These are phyloP conservation scores for Geotrichum candidum DNA, from an alignment of 1,139 yeast species.

Conservation along the genomic window DNA sequence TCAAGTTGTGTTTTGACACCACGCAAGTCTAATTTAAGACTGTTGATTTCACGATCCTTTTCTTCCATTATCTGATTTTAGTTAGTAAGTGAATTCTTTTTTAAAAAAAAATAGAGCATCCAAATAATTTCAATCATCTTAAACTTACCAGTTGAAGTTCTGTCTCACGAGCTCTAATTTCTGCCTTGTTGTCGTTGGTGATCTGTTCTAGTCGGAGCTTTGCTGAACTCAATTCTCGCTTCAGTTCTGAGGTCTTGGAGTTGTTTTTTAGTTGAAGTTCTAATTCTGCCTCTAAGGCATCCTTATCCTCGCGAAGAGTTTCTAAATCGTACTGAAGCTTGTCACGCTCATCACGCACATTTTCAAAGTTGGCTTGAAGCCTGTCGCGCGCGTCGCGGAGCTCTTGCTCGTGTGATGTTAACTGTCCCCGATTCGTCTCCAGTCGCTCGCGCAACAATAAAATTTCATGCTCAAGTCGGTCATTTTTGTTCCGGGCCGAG, in stretches of 20 bases:
- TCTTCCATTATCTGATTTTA: constrained; percentile 25
- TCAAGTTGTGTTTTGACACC: constrained; percentile 8
- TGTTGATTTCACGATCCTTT: constrained; percentile 11
- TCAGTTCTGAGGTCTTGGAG: constrained; percentile 10
- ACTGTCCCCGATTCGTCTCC: neutral
- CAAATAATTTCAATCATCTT: neutral
- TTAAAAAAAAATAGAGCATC: neutral
- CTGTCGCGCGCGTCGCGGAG: neutral
- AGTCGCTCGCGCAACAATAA: neutral
- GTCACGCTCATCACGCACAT: neutral
- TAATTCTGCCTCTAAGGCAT: neutral
- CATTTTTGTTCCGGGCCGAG: neutral
- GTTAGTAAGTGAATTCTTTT: neutral
- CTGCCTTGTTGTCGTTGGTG: constrained; percentile 19
- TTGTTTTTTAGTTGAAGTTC: constrained; percentile 19
- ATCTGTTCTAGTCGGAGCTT: constrained; percentile 21
- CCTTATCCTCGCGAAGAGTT: neutral
- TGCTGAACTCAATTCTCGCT: constrained; percentile 12
- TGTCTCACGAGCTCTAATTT: neutral
- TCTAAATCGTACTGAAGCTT: neutral
- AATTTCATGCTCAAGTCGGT: neutral
- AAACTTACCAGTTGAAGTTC: neutral
- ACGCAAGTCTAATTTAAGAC: constrained; percentile 10
- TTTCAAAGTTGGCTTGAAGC: neutral
- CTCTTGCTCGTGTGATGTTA: neutral